These are phyloP conservation scores for Cadophora malorum DNA, from an alignment of 2,329 filamentous ascomycete genomes.

Conservation along the genomic window DNA sequence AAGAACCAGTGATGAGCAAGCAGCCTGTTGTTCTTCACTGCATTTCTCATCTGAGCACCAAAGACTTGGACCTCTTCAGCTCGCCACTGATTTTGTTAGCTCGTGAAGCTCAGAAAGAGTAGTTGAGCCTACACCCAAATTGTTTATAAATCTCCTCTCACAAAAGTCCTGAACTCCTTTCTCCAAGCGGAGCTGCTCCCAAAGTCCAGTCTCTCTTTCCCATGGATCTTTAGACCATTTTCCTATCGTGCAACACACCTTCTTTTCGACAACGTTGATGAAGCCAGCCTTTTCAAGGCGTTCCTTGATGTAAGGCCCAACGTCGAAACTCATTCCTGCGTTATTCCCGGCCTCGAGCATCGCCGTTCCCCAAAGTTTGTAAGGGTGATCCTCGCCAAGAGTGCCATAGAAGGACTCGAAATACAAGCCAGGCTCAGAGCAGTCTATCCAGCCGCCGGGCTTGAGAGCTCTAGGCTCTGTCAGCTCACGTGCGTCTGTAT, in stretches of 20 bases:
- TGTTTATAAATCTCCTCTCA: conserved; percentile 31
- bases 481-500: not conserved
- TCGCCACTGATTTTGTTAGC: conserved; percentile 26
- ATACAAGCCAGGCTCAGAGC: conserved; percentile 30
- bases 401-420: conserved; percentile 28
- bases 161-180: conserved; percentile 31
- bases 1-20: conserved; percentile 25
- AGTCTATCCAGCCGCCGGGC: conserved; percentile 34
- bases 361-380: conserved; percentile 29
- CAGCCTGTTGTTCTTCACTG: conserved; percentile 29
- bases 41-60: conserved; percentile 27
- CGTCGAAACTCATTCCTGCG: conserved; percentile 32
- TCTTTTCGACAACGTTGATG: conserved; percentile 48
- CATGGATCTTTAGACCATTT: conserved; percentile 53
- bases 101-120: not conserved
- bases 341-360: conserved; percentile 32
- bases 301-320: conserved; percentile 39
- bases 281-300: conserved; percentile 49
- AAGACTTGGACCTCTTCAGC: conserved; percentile 29
- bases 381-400: conserved; percentile 24
- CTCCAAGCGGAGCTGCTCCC: conserved; percentile 30
- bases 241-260: conserved; percentile 52
- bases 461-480: conserved; percentile 25
- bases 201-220: conserved; percentile 29
- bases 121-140: conserved; percentile 22